A percentile compares a stretch with the other conserved stretches of the same genome.
These are phyloP conservation scores for Veloporphyrellus conicus DNA, from an alignment of 1,284 basidiomycete genomes.

Conservation along the genomic window DNA sequence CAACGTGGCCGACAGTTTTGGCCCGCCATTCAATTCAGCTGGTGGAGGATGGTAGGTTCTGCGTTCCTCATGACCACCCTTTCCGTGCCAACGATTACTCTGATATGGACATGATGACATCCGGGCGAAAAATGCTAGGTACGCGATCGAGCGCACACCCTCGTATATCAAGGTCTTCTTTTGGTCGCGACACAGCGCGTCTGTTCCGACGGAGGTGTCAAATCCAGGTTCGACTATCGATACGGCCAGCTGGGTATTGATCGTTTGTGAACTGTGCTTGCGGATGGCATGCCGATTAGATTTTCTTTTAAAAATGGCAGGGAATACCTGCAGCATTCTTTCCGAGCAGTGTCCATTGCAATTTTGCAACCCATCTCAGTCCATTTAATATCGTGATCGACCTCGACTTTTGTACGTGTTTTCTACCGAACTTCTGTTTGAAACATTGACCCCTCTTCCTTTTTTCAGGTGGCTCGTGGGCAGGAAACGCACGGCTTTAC, in stretches of 20 bases:
- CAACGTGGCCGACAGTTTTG: slow-evolving; percentile 47
- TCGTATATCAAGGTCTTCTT: slow-evolving; percentile 25
- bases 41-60: slow-evolving; percentile 54
- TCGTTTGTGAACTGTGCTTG: too few species aligned
- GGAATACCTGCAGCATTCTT: slow-evolving; percentile 25
- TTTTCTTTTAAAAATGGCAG: slow-evolving; percentile 6
- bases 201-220: slow-evolving; percentile 19
- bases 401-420: slow-evolving; percentile 23
- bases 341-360: slow-evolving; percentile 16
- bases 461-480: slow-evolving; percentile 39
- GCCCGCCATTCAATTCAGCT: slow-evolving; percentile 55
- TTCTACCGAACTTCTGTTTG: background rate
- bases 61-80: background rate
- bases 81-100: too few species aligned
- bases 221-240: slow-evolving; percentile 16
- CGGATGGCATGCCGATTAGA: background rate
- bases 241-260: slow-evolving; percentile 25
- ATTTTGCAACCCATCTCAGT: slow-evolving; percentile 20
- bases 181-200: slow-evolving; percentile 16
- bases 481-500: slow-evolving; percentile 33
- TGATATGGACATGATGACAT: background rate
- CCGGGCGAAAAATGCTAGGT: slow-evolving; percentile 18
- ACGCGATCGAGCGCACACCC: slow-evolving; percentile 26
- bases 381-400: slow-evolving; percentile 24
- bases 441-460: background rate